Percentiles rank a stretch among this genome's conserved stretches.
phyloP scores from a whole-genome alignment of 495 filamentous ascomycete species.

The Trichoderma erinaceum region DNA sequence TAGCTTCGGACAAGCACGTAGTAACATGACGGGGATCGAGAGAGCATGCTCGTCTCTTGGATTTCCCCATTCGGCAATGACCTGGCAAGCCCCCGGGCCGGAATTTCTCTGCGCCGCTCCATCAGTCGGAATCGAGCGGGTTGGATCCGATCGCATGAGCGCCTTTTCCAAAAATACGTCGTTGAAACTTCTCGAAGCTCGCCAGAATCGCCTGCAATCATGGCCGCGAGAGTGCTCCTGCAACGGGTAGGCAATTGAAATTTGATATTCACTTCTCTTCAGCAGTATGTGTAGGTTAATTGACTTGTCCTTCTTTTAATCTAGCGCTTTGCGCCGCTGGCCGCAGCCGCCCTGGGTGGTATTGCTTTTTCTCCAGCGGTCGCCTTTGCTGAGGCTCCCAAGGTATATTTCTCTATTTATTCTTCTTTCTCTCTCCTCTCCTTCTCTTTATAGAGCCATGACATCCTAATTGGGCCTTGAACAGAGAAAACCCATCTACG shows the following conservation, averaged over 20 bases:
- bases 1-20: no score
- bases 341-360: constrained; percentile 39
- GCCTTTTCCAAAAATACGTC: constrained; percentile 14
- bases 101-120: constrained; percentile 2
- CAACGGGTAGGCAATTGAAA: constrained; percentile 33
- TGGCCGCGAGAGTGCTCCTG: constrained; percentile 49
- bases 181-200: constrained; percentile 15
- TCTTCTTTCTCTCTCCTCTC: background rate
- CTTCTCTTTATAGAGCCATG: background rate
- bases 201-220: constrained; percentile 38
- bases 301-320: constrained; percentile 21
- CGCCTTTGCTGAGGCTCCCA: constrained; percentile 41
- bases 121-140: background rate
- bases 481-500: constrained; percentile 81
- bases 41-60: no score
- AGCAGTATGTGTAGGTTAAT: constrained; percentile 15
- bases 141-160: background rate
- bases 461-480: background rate
- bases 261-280: background rate
- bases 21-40: no score
- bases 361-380: constrained; percentile 39
- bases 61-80: no score
- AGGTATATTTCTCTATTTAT: constrained; percentile 12
- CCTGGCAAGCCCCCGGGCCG: background rate
- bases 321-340: constrained; percentile 43